These are phyloP conservation scores for Aphanomyces astaci DNA, from an alignment of 352 stramenopile species.

Conservation along the genomic window DNA sequence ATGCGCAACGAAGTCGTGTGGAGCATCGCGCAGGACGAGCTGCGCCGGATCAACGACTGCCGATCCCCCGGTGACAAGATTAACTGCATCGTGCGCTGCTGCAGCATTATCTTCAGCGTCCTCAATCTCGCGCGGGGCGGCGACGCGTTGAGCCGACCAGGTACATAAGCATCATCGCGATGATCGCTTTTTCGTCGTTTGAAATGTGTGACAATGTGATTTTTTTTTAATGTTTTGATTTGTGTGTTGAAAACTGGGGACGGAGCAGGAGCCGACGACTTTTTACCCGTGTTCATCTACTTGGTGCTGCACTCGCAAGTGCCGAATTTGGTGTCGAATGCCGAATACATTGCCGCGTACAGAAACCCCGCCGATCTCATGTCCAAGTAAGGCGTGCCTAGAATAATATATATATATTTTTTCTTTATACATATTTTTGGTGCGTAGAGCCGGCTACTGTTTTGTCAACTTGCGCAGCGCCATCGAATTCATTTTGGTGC, in stretches of 20 bases:
- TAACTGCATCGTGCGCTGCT: conserved; percentile 82
- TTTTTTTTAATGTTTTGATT: no score
- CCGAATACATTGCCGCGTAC: conserved; percentile 87
- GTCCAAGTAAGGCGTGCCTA: conserved; percentile 65
- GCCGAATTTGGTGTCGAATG: conserved; percentile 80
- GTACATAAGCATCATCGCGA: conserved; percentile 23
- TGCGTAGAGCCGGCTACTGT: conserved; percentile 76
- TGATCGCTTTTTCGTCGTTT: background rate
- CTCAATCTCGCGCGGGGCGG: conserved; percentile 70
- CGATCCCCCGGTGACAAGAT: conserved; percentile 85
- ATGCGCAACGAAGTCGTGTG: conserved; percentile 87
- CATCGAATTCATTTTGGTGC: conserved; percentile 84
- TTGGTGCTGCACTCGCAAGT: conserved; percentile 87
- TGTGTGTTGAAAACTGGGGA: no score
- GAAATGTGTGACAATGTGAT: no score
- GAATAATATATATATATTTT: background rate
- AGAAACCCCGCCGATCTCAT: conserved; percentile 83
- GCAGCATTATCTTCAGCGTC: conserved; percentile 85
- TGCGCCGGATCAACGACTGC: conserved; percentile 84
- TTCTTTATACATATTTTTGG: background rate
- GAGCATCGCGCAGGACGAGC: conserved; percentile 81
- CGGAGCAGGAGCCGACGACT: conserved; percentile 74
- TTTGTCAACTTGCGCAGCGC: conserved; percentile 88
- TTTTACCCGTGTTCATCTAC: conserved; percentile 90
- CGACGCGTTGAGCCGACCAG: conserved; percentile 52